These are phyloP conservation scores for Corchorus capsularis DNA, from an alignment of 345 rosid species.

Conservation along the genomic window DNA sequence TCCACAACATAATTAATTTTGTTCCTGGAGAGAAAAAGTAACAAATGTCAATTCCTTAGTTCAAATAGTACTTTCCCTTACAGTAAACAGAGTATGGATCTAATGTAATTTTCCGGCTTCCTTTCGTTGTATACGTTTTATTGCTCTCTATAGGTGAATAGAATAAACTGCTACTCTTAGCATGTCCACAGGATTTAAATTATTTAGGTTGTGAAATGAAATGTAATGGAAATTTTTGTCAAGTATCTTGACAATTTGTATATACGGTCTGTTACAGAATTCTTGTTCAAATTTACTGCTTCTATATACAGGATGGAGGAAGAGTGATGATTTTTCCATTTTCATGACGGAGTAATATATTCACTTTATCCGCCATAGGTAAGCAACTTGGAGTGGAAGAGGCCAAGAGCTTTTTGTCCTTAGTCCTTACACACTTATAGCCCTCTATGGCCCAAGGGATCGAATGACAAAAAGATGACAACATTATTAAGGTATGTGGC, in stretches of 20 bases:
- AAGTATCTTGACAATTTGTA: background rate
- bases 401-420: background rate
- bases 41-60: background rate
- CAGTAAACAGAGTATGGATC: background rate
- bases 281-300: background rate
- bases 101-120: background rate
- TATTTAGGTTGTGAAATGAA: too few relatives aligned
- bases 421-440: background rate
- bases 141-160: background rate
- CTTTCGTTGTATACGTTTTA: background rate
- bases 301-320: too few relatives aligned
- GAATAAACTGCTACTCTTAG: background rate
- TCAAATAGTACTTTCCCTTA: background rate
- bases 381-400: slow-evolving; percentile 6
- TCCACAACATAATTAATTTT: background rate
- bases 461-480: too few relatives aligned
- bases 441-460: background rate
- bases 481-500: too few relatives aligned
- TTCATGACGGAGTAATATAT: background rate
- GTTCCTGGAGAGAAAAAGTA: background rate
- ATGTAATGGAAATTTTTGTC: background rate
- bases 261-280: background rate
- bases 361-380: too few relatives aligned
- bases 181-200: background rate
- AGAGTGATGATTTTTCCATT: too few relatives aligned